Base-by-base conservation (phyloP, 2,329 filamentous ascomycete species). In the Dactylellina parvicollis region DNA sequence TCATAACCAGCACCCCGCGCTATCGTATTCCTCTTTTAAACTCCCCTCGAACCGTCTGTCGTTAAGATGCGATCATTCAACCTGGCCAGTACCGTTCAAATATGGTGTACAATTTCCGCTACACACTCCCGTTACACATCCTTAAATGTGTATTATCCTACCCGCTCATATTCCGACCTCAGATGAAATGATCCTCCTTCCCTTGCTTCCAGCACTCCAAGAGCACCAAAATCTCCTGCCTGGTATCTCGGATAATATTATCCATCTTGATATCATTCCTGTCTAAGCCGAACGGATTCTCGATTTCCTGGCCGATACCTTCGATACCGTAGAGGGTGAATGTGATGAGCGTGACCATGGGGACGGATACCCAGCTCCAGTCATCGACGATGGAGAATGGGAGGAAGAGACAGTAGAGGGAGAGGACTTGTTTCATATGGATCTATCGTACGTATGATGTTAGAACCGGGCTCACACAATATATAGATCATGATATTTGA, bases 181-280 rank as follows among this genome's bases (percentile, higher is more conserved):
- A 75, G 20, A 75, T 42, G 24, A 67, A 70, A 52, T 78, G 77
- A 14, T 77, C 76, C 18, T 78, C 77, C 22, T 72, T 71, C 7
- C 77, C 76, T 44, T 75, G 76, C 57, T 72, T 78, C 87, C 87
- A 89, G 79, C 88, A 86, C 4, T 83, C 82, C 20, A 89, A 76
- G 75, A 88, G 79, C 3, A 86, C 86, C 67, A 83, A 82, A 24
- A 86, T 82, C 79, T 89, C 87, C 26, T 82, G 82, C 72, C 85
- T 80, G 54, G 85, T 81, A 78, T 89, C 87, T 73, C 87, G 85
- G 1, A 86, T 84, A 60, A 89, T 85, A 1, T 85, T 86, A 78
- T 89, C 87, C 83, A 89, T 88, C 79, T 88, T 88, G 80, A 89
- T 89, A 78, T 89, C 87, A 69, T 88, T 88, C 76, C 84, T 83